Conservation (phyloP, 2,329 filamentous ascomycete species). For the Fusarium oxysporum region DNA sequence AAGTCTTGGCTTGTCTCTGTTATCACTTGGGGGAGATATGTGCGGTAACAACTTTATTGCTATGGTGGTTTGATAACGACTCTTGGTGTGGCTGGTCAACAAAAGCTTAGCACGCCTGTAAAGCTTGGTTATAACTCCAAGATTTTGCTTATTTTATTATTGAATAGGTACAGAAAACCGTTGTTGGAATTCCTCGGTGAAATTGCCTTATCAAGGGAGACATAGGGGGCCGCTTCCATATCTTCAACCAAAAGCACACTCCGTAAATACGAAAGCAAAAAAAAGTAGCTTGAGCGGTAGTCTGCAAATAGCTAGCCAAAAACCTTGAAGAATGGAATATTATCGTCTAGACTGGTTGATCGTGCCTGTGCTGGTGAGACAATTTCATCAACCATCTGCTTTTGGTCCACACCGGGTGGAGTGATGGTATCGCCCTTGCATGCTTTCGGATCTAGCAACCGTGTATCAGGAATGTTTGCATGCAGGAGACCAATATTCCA, state of each 20-base stretch:
- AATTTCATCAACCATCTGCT: not conserved
- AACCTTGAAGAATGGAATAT: conserved; percentile 7
- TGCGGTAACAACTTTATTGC: not conserved
- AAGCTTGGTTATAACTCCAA: not conserved
- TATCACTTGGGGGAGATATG: not conserved
- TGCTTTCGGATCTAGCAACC: conserved; percentile 19
- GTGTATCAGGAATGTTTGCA: conserved; percentile 19
- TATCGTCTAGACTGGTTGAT: conserved; percentile 2
- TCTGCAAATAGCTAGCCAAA: conserved; percentile 5
- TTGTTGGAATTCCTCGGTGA: not conserved
- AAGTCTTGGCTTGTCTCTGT: not conserved
- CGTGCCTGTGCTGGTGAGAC: conserved; percentile 23
- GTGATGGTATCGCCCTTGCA: conserved; percentile 26
- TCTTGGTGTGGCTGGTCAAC: not conserved
- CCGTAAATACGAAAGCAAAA: not conserved
- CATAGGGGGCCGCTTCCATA: not conserved
- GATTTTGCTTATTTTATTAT: no score
- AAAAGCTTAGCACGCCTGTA: not conserved
- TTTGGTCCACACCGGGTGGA: not conserved
- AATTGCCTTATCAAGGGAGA: conserved; percentile 6
- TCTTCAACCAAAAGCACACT: not conserved
- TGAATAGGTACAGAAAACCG: not conserved
- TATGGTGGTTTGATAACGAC: not conserved
- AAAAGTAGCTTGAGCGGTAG: not conserved
- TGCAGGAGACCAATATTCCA: conserved; percentile 10